A percentile compares a stretch with the other conserved stretches of the same genome.
These are phyloP conservation scores for Crithidia expoeki DNA, from an alignment of 208 protist genomes.

Conservation along the genomic window DNA sequence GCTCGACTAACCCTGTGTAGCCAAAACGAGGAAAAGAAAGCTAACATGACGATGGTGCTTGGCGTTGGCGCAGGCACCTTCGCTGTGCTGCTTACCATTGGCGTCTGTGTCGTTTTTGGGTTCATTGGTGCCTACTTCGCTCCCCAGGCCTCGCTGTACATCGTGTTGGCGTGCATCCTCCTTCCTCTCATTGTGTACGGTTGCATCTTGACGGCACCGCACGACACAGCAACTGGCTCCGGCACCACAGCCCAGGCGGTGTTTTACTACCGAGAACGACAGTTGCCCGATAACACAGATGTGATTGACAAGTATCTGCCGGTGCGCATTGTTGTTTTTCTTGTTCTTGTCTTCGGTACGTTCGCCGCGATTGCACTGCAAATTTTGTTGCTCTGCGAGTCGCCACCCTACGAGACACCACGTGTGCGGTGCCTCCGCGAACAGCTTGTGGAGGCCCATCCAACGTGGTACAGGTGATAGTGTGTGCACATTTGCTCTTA, in stretches of 20 bases:
- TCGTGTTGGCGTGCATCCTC: slow-evolving; percentile 46
- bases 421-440: slow-evolving; percentile 78
- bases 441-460: slow-evolving; percentile 77
- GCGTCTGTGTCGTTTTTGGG: slow-evolving; percentile 50
- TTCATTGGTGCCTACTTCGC: slow-evolving; percentile 57
- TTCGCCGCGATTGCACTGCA: slow-evolving; percentile 52
- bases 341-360: slow-evolving; percentile 48
- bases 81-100: slow-evolving; percentile 60
- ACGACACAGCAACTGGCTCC: not conserved
- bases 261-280: slow-evolving; percentile 52
- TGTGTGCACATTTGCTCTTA: too few relatives aligned
- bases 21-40: not conserved
- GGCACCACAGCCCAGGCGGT: not conserved
- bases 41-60: slow-evolving; percentile 52
- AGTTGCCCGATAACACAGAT: slow-evolving; percentile 42
- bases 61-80: slow-evolving; percentile 81
- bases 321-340: slow-evolving; percentile 62
- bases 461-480: slow-evolving; percentile 66
- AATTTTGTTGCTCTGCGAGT: slow-evolving; percentile 39
- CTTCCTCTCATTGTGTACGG: slow-evolving; percentile 82
- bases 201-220: slow-evolving; percentile 64
- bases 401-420: slow-evolving; percentile 68
- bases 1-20: not conserved
- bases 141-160: slow-evolving; percentile 49
- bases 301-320: slow-evolving; percentile 70